Conservation (phyloP, 2,329 filamentous ascomycete genomes). For the Aureobasidium lini region DNA sequence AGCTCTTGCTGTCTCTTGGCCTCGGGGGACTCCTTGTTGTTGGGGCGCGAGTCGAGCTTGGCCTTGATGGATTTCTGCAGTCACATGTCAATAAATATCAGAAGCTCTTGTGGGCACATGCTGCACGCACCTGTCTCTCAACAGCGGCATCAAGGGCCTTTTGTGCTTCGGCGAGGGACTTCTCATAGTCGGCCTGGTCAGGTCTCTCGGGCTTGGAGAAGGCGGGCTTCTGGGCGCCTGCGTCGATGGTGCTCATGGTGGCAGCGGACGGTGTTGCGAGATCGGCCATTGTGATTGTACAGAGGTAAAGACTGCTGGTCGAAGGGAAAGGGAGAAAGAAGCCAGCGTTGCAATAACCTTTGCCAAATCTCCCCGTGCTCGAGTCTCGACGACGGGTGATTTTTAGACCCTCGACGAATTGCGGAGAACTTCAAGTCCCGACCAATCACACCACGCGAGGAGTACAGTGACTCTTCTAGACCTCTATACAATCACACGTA, state of each 20-base stretch:
- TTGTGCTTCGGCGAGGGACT: conserved; percentile 69
- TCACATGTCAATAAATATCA: background rate
- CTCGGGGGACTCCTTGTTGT: conserved; percentile 72
- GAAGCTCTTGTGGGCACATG: background rate
- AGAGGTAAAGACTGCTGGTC: background rate
- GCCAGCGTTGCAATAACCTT: conserved; percentile 9
- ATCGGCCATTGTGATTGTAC: conserved; percentile 24
- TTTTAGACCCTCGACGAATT: conserved; percentile 1
- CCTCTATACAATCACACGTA: background rate
- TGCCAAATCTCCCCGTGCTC: background rate
- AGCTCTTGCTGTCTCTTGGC: conserved; percentile 82
- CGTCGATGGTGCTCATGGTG: conserved; percentile 26
- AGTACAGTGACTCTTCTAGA: background rate
- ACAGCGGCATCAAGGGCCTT: conserved; percentile 77
- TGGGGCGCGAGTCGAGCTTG: conserved; percentile 80
- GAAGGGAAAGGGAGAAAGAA: conserved; percentile 1
- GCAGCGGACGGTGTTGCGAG: conserved; percentile 31
- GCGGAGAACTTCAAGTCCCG: background rate
- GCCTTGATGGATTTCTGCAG: conserved; percentile 73
- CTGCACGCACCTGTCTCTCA: conserved; percentile 54
- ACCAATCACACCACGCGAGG: conserved; percentile 1
- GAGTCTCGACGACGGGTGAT: conserved; percentile 7
- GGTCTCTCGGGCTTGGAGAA: conserved; percentile 69
- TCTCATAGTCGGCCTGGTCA: conserved; percentile 77
- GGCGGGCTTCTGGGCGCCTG: conserved; percentile 27